Percentiles rank a stretch among this genome's conserved stretches.
phyloP scores from a whole-genome alignment of 805 yeast genomes.

The Metschnikowia chrysomelidarum region DNA sequence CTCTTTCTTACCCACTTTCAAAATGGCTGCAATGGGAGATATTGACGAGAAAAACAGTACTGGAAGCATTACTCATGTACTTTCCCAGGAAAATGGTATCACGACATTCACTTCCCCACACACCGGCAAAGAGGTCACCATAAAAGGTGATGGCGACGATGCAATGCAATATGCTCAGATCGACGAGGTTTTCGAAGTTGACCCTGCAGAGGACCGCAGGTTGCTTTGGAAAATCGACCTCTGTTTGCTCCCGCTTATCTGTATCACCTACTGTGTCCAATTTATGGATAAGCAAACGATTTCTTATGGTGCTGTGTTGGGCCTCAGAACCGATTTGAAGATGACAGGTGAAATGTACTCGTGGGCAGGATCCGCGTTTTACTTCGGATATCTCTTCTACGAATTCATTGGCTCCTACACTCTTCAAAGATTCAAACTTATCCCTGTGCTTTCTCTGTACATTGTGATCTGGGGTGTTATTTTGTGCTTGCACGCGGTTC shows the following conservation, averaged over 20 bases:
- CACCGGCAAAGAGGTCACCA: constrained; percentile 19
- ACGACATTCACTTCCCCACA: constrained; percentile 14
- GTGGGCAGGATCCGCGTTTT: constrained; percentile 19
- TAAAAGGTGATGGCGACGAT: constrained; percentile 40
- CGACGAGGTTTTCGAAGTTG: constrained; percentile 24
- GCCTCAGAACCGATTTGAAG: constrained; percentile 40
- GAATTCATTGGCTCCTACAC: constrained; percentile 2
- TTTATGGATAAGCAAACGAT: constrained; percentile 35
- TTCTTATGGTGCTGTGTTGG: constrained; percentile 49
- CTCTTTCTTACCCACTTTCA: too few relatives aligned
- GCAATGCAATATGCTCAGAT: constrained; percentile 42
- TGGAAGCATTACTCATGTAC: neutral
- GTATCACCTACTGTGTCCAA: constrained; percentile 24
- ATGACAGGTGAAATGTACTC: constrained; percentile 30
- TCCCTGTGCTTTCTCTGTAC: neutral
- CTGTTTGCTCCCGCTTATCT: constrained; percentile 52
- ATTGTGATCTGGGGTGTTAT: constrained; percentile 8
- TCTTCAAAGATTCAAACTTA: constrained; percentile 4
- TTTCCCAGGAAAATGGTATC: constrained; percentile 5
- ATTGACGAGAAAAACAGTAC: too few relatives aligned
- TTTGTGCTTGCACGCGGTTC: constrained; percentile 4
- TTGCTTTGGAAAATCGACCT: constrained; percentile 33
- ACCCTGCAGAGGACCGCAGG: constrained; percentile 29
- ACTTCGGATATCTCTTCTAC: constrained; percentile 2
- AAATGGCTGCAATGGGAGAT: too few relatives aligned